These are phyloP conservation scores for Mycena latifolia DNA, from an alignment of 768 basidiomycete genomes.

Conservation along the genomic window DNA sequence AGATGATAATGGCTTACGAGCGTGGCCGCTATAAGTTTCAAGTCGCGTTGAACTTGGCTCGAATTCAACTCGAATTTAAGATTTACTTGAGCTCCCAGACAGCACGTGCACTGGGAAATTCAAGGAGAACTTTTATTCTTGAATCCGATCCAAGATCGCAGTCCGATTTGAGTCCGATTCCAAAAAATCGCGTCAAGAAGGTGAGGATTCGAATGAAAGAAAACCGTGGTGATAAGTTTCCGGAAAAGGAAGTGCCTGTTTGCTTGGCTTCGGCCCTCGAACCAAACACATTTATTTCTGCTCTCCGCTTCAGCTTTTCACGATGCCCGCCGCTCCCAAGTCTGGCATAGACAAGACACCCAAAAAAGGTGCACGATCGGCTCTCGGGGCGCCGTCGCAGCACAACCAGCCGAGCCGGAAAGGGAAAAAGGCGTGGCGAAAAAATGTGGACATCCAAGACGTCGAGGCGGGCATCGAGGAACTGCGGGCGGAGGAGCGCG, in stretches of 20 bases:
- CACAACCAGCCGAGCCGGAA: slow-evolving; percentile 82
- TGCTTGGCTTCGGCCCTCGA: neutral
- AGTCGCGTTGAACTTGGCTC: too few species aligned
- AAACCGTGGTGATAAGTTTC: too few species aligned
- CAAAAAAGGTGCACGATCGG: slow-evolving; percentile 42
- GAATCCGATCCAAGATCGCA: too few species aligned
- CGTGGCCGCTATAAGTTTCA: too few species aligned
- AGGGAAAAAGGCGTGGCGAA: slow-evolving; percentile 94
- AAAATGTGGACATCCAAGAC: slow-evolving; percentile 88
- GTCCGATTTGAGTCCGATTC: too few species aligned
- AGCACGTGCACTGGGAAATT: too few species aligned
- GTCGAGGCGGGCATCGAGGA: slow-evolving; percentile 84
- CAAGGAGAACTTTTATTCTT: too few species aligned
- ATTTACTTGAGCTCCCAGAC: too few species aligned
- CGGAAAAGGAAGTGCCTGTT: neutral
- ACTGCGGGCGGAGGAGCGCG: slow-evolving; percentile 84
- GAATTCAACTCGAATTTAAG: too few species aligned
- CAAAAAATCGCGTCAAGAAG: too few species aligned
- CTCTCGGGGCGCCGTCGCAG: slow-evolving; percentile 69
- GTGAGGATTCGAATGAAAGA: too few species aligned
- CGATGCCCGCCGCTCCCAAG: slow-evolving; percentile 19
- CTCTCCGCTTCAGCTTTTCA: neutral
- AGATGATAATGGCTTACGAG: too few species aligned
- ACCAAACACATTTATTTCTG: slow-evolving; percentile 6
- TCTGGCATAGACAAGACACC: slow-evolving; percentile 33